Evolutionary conservation across 2,329 filamentous ascomycete genomes (phyloP).

Genomic region (Malbranchea cinnamomea): DNA sequence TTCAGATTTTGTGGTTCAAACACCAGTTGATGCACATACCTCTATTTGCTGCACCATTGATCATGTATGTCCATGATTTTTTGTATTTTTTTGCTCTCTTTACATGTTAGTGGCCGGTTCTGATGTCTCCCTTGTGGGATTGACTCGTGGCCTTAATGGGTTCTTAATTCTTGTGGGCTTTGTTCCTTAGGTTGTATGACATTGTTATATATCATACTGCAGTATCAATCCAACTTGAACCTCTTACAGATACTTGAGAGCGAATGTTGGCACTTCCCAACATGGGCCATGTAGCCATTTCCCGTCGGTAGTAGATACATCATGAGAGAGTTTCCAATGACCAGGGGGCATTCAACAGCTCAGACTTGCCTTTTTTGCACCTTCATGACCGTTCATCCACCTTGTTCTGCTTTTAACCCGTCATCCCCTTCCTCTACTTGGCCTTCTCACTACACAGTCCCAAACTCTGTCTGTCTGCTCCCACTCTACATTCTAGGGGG

Average conservation of each 20-base stretch:
- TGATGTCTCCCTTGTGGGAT: constrained; percentile 36
- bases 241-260: no score
- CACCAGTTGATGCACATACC: neutral
- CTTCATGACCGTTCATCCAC: constrained; percentile 9
- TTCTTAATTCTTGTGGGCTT: constrained; percentile 10
- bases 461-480: constrained; percentile 1
- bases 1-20: neutral
- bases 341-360: no score
- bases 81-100: constrained; percentile 10
- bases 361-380: constrained; percentile 22
- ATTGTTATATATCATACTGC: no score
- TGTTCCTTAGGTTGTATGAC: no score
- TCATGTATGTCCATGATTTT: constrained; percentile 4
- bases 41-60: constrained; percentile 3
- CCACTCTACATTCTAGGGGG: constrained; percentile 4
- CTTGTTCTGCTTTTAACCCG: neutral
- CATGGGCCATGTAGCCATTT: no score
- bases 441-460: neutral
- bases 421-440: neutral
- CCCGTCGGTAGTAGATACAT: no score
- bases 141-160: constrained; percentile 33
- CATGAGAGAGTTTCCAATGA: no score
- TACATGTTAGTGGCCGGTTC: constrained; percentile 26
- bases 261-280: no score
- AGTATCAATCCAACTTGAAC: no score